Conservation (phyloP, 2,329 filamentous ascomycete genomes). For the Sporothrix globosa region DNA sequence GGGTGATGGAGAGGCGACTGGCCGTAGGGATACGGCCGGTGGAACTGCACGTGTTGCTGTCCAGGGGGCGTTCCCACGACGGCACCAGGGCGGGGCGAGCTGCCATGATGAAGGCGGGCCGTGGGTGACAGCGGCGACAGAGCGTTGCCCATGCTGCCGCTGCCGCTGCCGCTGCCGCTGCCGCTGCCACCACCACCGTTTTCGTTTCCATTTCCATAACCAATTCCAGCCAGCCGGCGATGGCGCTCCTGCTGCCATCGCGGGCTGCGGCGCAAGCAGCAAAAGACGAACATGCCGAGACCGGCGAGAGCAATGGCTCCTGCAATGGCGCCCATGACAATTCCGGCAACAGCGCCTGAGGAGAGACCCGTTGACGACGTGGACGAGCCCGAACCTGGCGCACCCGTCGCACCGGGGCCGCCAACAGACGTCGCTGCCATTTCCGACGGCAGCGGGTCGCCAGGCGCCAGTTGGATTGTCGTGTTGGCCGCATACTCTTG, state of each 20-base stretch:
- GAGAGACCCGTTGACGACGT: conserved; percentile 29
- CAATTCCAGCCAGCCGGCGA: not conserved
- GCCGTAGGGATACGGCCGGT: conserved; percentile 12
- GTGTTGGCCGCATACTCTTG: conserved; percentile 52
- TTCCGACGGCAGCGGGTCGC: conserved; percentile 58
- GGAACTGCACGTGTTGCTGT: conserved; percentile 13
- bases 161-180: not conserved
- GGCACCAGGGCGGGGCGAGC: not conserved
- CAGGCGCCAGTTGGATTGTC: conserved; percentile 59
- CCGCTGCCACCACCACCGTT: too few species aligned
- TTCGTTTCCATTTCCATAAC: not conserved
- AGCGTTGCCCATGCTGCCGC: not conserved
- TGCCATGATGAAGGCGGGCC: not conserved
- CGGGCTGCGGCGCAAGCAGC: conserved; percentile 40
- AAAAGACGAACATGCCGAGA: conserved; percentile 54
- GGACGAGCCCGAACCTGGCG: conserved; percentile 17
- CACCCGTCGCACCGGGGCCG: conserved; percentile 31
- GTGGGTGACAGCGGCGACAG: conserved; percentile 18
- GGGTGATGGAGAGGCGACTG: conserved; percentile 3
- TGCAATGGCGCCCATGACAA: conserved; percentile 56
- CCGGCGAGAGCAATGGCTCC: conserved; percentile 50
- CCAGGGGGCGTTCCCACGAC: not conserved
- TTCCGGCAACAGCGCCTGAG: conserved; percentile 61
- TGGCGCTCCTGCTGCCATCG: conserved; percentile 10
- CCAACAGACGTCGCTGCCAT: conserved; percentile 38